Conservation (phyloP, 2,329 filamentous ascomycete genomes). For the Arthroderma sp. region DNA sequence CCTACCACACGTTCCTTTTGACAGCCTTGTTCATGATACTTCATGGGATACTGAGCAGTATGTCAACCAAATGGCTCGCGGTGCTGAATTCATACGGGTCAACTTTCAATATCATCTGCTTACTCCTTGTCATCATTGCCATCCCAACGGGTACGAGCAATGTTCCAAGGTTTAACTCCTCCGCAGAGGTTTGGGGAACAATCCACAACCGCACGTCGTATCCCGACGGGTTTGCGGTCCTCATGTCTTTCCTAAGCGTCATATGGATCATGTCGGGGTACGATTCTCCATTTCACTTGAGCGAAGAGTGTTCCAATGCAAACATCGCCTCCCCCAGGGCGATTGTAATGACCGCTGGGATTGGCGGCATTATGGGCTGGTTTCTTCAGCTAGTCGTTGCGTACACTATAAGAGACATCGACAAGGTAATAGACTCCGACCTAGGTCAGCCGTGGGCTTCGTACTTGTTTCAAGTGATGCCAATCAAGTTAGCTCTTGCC, state of each 20-base stretch:
- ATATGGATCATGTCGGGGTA: slow-evolving; percentile 61
- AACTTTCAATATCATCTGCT: slow-evolving; percentile 56
- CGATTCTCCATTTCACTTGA: slow-evolving; percentile 59
- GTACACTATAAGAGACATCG: slow-evolving; percentile 57
- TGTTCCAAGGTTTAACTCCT: slow-evolving; percentile 47
- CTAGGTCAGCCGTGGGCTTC: slow-evolving; percentile 60
- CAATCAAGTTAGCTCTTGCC: slow-evolving; percentile 47
- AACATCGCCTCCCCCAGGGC: slow-evolving; percentile 57
- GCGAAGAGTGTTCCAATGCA: slow-evolving; percentile 64
- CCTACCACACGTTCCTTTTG: slow-evolving; percentile 58
- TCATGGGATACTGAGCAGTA: slow-evolving; percentile 54
- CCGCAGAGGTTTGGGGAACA: slow-evolving; percentile 50
- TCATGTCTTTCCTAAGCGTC: slow-evolving; percentile 61
- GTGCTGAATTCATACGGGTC: slow-evolving; percentile 58
- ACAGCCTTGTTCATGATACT: slow-evolving; percentile 56
- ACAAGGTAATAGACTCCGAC: slow-evolving; percentile 45
- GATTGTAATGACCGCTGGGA: slow-evolving; percentile 55
- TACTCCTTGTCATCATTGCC: slow-evolving; percentile 55
- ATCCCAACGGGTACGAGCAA: slow-evolving; percentile 52
- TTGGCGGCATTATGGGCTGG: slow-evolving; percentile 59
- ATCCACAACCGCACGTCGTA: slow-evolving; percentile 57
- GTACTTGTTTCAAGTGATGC: slow-evolving; percentile 54
- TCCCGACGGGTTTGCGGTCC: slow-evolving; percentile 53
- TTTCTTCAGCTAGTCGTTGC: slow-evolving; percentile 61
- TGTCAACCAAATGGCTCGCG: slow-evolving; percentile 60